A percentile compares a stretch with the other conserved stretches of the same genome.
phyloP scores from a whole-genome alignment of 78 protist genomes.

The Dictyostelium purpureum region DNA sequence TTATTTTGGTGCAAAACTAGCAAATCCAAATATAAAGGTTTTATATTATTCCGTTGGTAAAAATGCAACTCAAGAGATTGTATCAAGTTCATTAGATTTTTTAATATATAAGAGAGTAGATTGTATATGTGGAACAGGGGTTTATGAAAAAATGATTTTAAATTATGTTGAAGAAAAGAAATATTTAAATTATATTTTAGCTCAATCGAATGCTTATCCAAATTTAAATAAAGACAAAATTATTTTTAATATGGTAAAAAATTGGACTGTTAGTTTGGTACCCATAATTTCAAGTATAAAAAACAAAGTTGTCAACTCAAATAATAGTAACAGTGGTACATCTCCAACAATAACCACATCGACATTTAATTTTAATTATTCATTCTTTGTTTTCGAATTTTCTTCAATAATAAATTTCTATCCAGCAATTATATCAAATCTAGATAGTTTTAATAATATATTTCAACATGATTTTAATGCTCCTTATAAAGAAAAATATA shows the following conservation, averaged over 20 bases:
- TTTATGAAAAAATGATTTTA: not conserved
- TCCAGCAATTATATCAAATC: not conserved
- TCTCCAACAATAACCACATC: not conserved
- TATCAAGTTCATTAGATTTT: too few relatives aligned
- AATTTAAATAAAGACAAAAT: not conserved
- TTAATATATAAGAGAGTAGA: not conserved
- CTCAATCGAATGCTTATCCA: not conserved
- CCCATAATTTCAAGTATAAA: not conserved
- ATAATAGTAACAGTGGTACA: not conserved
- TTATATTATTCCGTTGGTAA: not conserved
- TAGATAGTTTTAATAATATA: not conserved
- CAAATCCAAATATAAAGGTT: not conserved
- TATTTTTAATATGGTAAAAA: not conserved
- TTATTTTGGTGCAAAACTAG: not conserved
- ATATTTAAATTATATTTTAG: not conserved
- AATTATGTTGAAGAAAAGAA: not conserved
- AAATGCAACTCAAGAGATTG: not conserved
- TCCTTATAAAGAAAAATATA: too few relatives aligned
- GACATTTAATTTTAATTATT: not conserved
- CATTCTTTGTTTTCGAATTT: not conserved
- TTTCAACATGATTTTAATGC: too few relatives aligned
- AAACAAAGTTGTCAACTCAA: not conserved
- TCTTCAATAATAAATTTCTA: not conserved
- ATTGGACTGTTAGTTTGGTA: not conserved
- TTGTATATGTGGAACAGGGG: not conserved